These are phyloP conservation scores for Rhizophora mangle DNA, from an alignment of 345 rosid genomes.

Conservation along the genomic window DNA sequence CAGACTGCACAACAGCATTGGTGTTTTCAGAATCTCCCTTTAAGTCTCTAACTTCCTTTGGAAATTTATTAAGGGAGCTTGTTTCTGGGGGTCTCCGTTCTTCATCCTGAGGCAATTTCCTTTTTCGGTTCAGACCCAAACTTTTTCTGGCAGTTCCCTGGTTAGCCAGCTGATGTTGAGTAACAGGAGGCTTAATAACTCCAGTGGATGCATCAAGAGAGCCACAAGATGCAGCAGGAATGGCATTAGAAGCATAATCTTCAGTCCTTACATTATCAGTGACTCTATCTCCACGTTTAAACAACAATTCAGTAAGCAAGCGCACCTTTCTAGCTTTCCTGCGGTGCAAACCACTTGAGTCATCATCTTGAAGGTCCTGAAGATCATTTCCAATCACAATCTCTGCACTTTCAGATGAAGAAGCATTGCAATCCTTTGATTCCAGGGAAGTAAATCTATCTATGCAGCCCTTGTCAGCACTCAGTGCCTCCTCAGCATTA, in stretches of 20 bases:
- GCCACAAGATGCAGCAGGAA: conserved; percentile 25
- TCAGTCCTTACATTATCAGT: conserved; percentile 23
- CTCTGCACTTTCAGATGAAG: conserved; percentile 59
- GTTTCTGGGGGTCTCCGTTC: conserved; percentile 36
- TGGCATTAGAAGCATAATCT: conserved; percentile 30
- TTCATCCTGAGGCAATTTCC: conserved; percentile 47
- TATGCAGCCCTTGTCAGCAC: conserved; percentile 25
- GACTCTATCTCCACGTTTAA: conserved; percentile 35
- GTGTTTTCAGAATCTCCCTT: conserved; percentile 28
- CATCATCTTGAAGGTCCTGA: conserved; percentile 26
- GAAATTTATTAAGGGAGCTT: conserved; percentile 35
- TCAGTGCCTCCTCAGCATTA: conserved; percentile 31
- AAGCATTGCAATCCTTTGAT: conserved; percentile 35
- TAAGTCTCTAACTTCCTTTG: conserved; percentile 22
- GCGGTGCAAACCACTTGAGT: conserved; percentile 43
- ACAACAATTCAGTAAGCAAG: conserved; percentile 68
- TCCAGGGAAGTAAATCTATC: conserved; percentile 34
- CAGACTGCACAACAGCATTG: conserved; percentile 31
- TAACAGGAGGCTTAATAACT: conserved; percentile 20
- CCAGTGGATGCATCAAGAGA: conserved; percentile 21
- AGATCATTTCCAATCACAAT: conserved; percentile 26
- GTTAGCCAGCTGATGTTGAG: conserved; percentile 18
- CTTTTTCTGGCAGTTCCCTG: conserved; percentile 24
- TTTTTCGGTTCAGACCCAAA: conserved; percentile 45
- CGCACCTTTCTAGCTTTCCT: conserved; percentile 67